Evolutionary conservation across 345 rosid species (phyloP).

Genomic region (Acer saccharum): DNA sequence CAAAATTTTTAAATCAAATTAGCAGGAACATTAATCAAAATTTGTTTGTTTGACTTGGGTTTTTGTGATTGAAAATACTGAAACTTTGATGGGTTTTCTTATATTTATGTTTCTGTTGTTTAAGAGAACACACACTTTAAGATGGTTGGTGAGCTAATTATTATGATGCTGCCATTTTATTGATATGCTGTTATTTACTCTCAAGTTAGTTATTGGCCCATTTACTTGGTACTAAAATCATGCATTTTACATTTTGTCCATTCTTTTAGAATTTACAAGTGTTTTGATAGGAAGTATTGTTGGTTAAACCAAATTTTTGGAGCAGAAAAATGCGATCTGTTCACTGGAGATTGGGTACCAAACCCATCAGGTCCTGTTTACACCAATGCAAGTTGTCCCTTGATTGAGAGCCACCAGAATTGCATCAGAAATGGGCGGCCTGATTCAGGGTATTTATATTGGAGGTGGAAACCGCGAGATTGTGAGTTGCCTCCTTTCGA

Average conservation of each 20-base stretch:
- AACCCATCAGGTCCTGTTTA: conserved; percentile 73
- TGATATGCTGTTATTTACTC: background rate
- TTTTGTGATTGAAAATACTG: conserved; percentile 7
- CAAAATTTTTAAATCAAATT: background rate
- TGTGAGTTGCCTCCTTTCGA: conserved; percentile 76
- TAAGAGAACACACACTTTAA: background rate
- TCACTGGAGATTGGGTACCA: conserved; percentile 83
- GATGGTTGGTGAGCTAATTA: conserved; percentile 8
- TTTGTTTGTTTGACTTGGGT: background rate
- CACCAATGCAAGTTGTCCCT: conserved; percentile 65
- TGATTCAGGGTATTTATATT: conserved; percentile 73
- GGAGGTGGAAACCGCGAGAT: conserved; percentile 86
- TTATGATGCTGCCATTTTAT: background rate
- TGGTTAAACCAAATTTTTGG: conserved; percentile 32
- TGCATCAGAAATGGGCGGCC: conserved; percentile 92
- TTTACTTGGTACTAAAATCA: background rate
- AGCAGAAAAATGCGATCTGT: conserved; percentile 70
- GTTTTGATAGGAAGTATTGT: conserved; percentile 6
- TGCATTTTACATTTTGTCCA: conserved; percentile 5
- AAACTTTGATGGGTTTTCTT: conserved; percentile 8
- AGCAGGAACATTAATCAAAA: background rate
- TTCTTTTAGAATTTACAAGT: background rate
- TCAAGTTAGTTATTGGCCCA: background rate
- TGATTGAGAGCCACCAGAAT: conserved; percentile 84
- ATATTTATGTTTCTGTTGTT: background rate